Base-by-base conservation (phyloP, 495 filamentous ascomycete genomes). In the Talaromyces ruber region DNA sequence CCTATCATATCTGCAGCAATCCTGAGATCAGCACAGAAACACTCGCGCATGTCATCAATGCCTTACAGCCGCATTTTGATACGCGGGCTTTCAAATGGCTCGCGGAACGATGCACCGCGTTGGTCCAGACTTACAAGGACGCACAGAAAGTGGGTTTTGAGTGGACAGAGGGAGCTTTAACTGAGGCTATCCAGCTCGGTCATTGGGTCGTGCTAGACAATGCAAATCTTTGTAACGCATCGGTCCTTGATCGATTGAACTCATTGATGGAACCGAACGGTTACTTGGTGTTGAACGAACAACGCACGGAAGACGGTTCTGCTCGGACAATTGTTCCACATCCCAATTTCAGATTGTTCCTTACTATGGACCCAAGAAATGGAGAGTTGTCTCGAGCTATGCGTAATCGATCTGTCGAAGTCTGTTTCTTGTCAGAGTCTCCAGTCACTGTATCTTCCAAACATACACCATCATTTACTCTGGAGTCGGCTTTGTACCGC, bases 341-440 rank as follows among this genome's bases (percentile, higher is more conserved):
- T 78, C 83, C 89, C 0, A 84, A 89, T 53, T 99, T 98, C 72
- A 83, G 95, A 60, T 80, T 99, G 11, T 98, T 99, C 74, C 72
- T 99, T 64, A 98, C 93, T 3, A 90, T 96, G 79, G 93, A 99
- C 72, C 87, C 95, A 51, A 86, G 86, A 25, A 88, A 96, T 72
- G 95, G 95, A 9, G 95, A 99, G 69, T 80, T 99, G 25, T 98
- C 95, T 7, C 82, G 93, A 61, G 95, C 95, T 3, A 98, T 99
- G 95, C 82, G 95, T 59, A 99, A 99, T 71, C 83, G 95, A 68
- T 90, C 91, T 61, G 80, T 97, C 57, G 95, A 99, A 72, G 87
- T 99, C 6, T 96, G 86, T 65, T 79, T 99, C 61, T 65, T 78
- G 64, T 59, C 76, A 32, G 67, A 69, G 18, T 28, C 28, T 14